Conservation (phyloP, 805 yeast species). For the Lachancea nothofagi region DNA sequence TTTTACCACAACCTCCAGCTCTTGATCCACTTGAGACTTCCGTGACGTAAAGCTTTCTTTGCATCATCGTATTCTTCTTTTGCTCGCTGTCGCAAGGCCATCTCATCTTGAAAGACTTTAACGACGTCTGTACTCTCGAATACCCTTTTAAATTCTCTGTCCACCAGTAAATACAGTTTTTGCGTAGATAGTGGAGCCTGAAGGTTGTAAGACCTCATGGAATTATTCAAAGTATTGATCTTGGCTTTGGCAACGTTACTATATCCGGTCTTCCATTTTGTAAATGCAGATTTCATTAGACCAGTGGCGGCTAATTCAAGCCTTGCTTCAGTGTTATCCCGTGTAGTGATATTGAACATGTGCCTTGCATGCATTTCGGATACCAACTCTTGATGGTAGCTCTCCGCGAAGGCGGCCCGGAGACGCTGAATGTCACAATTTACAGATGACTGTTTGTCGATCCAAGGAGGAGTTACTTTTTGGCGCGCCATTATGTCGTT, state of each 20-base stretch:
- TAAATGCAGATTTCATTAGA: conserved; percentile 16
- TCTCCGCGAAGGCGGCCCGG: conserved; percentile 39
- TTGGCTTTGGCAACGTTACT: conserved; percentile 31
- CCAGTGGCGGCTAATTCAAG: conserved; percentile 8
- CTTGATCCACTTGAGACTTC: neutral
- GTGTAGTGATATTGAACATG: neutral
- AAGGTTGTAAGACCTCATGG: conserved; percentile 51
- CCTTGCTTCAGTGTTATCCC: neutral
- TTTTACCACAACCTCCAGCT: no score
- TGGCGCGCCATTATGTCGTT: conserved; percentile 72
- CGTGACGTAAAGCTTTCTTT: neutral
- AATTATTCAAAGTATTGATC: conserved; percentile 41
- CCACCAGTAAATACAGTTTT: conserved; percentile 43
- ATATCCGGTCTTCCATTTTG: conserved; percentile 38
- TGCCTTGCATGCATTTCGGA: conserved; percentile 5
- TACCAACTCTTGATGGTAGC: conserved; percentile 33
- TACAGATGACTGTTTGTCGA: conserved; percentile 65
- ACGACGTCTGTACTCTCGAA: conserved; percentile 32
- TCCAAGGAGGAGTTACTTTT: conserved; percentile 86
- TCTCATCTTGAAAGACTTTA: conserved; percentile 9
- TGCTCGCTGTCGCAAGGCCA: neutral
- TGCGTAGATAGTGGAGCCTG: conserved; percentile 62
- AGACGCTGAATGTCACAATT: conserved; percentile 43
- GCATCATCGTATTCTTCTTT: no score
- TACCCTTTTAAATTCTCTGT: conserved; percentile 40